phyloP scores from a whole-genome alignment of 2,329 filamentous ascomycete genomes.

The Colletotrichum viniferum region DNA sequence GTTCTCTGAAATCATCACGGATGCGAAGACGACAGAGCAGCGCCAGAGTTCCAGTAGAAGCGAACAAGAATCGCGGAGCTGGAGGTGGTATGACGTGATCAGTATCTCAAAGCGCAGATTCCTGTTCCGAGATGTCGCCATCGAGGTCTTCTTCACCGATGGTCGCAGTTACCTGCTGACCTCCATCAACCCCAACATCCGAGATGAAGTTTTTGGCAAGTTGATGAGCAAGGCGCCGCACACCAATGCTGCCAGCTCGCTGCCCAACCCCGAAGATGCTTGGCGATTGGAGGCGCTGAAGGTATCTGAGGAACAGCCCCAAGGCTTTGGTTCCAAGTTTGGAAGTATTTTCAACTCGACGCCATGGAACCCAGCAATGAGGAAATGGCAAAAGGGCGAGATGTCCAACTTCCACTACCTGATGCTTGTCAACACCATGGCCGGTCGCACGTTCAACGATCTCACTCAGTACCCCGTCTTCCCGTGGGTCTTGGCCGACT shows the following conservation, averaged over 20 bases:
- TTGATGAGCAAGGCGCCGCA: constrained; percentile 82
- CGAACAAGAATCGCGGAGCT: constrained; percentile 85
- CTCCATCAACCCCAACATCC: constrained; percentile 71
- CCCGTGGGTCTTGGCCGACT: constrained; percentile 95
- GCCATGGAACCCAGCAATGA: constrained; percentile 82
- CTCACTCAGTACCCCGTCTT: constrained; percentile 98
- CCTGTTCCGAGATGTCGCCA: constrained; percentile 90
- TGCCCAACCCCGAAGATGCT: constrained; percentile 81
- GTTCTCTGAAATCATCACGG: constrained; percentile 92
- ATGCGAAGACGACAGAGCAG: constrained; percentile 65
- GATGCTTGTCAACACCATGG: constrained; percentile 98
- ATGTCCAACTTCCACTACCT: constrained; percentile 99
- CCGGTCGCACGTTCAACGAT: constrained; percentile 96
- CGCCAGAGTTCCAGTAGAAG: constrained; percentile 58
- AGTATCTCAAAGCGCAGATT: constrained; percentile 96
- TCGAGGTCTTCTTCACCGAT: constrained; percentile 98
- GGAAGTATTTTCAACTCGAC: constrained; percentile 89
- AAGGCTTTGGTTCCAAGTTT: constrained; percentile 82
- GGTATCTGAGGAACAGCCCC: constrained; percentile 62
- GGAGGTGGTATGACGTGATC: constrained; percentile 93
- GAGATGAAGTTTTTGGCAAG: constrained; percentile 82
- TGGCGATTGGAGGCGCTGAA: constrained; percentile 91
- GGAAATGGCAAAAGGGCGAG: constrained; percentile 90
- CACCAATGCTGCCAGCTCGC: constrained; percentile 69
- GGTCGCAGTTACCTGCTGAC: constrained; percentile 94